Evolutionary conservation across 306 rosid genomes (phyloP).

Genomic region (Hippophae gyantsensis): DNA sequence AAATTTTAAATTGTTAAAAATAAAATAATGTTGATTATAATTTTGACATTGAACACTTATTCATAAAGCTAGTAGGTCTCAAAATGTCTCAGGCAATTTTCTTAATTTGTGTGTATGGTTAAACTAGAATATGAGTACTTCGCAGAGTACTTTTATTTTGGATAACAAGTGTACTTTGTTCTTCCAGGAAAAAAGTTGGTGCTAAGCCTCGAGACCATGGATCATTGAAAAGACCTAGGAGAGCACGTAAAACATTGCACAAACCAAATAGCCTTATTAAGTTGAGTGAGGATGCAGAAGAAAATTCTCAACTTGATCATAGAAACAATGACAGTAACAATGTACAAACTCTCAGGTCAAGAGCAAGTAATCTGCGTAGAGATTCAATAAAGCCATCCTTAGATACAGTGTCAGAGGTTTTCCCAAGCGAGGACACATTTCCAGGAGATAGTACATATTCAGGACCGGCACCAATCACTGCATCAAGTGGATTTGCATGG

Average conservation of each 20-base stretch:
- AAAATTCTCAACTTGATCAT: constrained; percentile 16
- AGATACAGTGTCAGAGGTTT: constrained; percentile 49
- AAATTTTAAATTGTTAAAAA: too few relatives aligned
- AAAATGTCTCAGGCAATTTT: too few relatives aligned
- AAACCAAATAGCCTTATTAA: constrained; percentile 31
- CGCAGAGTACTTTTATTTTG: too few relatives aligned
- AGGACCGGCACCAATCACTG: constrained; percentile 40
- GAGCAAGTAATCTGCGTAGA: constrained; percentile 24
- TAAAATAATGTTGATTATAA: too few relatives aligned
- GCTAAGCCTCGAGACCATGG: constrained; percentile 38
- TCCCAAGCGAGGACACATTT: constrained; percentile 21
- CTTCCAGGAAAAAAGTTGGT: constrained; percentile 53
- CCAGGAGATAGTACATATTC: constrained; percentile 43
- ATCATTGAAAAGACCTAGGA: constrained; percentile 50
- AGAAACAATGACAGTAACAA: constrained; percentile 28
- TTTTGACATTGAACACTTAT: too few relatives aligned
- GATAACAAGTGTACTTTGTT: too few relatives aligned
- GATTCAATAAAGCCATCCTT: constrained; percentile 28
- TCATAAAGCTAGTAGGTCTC: too few relatives aligned
- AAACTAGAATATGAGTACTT: too few relatives aligned
- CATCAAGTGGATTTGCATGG: constrained; percentile 65
- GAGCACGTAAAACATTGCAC: constrained; percentile 32
- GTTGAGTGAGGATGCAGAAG: constrained; percentile 33
- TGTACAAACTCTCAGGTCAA: constrained; percentile 22
- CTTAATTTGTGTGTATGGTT: too few relatives aligned